Evolutionary conservation across 2,329 filamentous ascomycete species (phyloP).

Genomic region (Phialophora tarda): DNA sequence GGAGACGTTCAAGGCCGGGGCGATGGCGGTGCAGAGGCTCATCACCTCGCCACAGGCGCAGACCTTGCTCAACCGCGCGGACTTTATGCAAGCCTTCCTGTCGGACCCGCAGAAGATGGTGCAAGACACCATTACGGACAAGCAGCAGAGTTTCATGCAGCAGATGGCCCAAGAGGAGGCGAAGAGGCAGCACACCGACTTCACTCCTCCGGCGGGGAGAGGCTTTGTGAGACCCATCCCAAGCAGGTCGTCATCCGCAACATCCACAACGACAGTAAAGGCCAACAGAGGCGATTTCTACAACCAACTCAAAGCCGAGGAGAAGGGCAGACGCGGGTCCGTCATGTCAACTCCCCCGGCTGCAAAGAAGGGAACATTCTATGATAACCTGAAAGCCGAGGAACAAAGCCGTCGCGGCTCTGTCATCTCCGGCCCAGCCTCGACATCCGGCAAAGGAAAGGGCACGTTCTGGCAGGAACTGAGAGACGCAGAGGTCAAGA

Average conservation of each 20-base stretch:
- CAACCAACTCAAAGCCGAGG: constrained; percentile 29
- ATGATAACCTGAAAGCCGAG: constrained; percentile 32
- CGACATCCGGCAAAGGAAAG: constrained; percentile 7
- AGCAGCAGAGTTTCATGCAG: constrained; percentile 34
- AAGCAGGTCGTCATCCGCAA: neutral
- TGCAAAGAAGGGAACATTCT: constrained; percentile 33
- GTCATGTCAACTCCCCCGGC: constrained; percentile 6
- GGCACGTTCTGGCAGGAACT: constrained; percentile 39
- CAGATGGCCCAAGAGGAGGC: constrained; percentile 35
- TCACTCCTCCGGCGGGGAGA: neutral
- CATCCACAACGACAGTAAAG: neutral
- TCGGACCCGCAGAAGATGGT: constrained; percentile 38
- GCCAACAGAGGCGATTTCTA: constrained; percentile 30
- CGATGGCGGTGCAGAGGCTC: constrained; percentile 31
- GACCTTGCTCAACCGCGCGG: constrained; percentile 34
- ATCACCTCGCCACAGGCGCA: constrained; percentile 34
- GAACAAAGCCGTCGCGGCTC: constrained; percentile 24
- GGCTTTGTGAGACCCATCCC: constrained; percentile 6
- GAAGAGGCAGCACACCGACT: constrained; percentile 22
- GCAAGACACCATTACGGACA: constrained; percentile 31
- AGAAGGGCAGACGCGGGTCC: constrained; percentile 28
- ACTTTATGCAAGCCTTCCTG: constrained; percentile 37
- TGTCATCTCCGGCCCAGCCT: neutral
- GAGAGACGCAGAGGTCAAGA: constrained; percentile 16
- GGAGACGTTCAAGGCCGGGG: constrained; percentile 36